phyloP scores from a whole-genome alignment of 2,329 filamentous ascomycete species.

The Hymenotorrendiella dingleyae region DNA sequence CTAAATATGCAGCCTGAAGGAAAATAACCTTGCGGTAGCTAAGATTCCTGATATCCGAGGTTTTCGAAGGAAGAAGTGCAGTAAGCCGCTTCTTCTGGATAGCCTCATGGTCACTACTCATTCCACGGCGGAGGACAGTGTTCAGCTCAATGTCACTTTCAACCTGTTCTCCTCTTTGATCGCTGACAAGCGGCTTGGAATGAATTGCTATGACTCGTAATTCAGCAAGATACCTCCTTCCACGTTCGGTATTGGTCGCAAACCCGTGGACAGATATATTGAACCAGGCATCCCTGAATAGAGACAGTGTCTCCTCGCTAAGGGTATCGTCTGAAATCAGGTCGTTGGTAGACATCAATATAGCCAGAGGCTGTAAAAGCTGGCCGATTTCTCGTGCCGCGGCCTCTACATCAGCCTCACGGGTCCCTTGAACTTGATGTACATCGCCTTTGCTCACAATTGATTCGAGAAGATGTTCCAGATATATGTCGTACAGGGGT shows the following conservation, averaged over 20 bases:
- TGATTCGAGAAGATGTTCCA: slow-evolving; percentile 75
- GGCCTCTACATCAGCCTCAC: slow-evolving; percentile 72
- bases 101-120: slow-evolving; percentile 69
- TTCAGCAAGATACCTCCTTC: slow-evolving; percentile 67
- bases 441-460: slow-evolving; percentile 89
- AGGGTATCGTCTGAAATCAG: slow-evolving; percentile 39
- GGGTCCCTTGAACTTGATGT: slow-evolving; percentile 65
- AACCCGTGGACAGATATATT: slow-evolving; percentile 96
- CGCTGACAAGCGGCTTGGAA: slow-evolving; percentile 79
- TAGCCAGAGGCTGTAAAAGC: slow-evolving; percentile 78
- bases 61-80: slow-evolving; percentile 67
- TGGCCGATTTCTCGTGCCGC: slow-evolving; percentile 84
- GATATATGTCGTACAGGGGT: slow-evolving; percentile 74
- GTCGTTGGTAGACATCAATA: slow-evolving; percentile 67
- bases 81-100: slow-evolving; percentile 76
- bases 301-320: slow-evolving; percentile 63
- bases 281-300: slow-evolving; percentile 93
- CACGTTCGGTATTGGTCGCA: slow-evolving; percentile 65
- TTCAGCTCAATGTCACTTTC: slow-evolving; percentile 98
- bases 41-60: slow-evolving; percentile 71
- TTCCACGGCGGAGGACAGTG: slow-evolving; percentile 81
- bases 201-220: slow-evolving; percentile 79
- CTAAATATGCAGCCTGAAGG: slow-evolving; percentile 79
- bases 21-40: slow-evolving; percentile 91
- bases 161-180: slow-evolving; percentile 80